Evolutionary conservation across 345 rosid species (phyloP), one percentile per base, ranked within the genome.

Genomic region (Conringia planisiliqua): DNA sequence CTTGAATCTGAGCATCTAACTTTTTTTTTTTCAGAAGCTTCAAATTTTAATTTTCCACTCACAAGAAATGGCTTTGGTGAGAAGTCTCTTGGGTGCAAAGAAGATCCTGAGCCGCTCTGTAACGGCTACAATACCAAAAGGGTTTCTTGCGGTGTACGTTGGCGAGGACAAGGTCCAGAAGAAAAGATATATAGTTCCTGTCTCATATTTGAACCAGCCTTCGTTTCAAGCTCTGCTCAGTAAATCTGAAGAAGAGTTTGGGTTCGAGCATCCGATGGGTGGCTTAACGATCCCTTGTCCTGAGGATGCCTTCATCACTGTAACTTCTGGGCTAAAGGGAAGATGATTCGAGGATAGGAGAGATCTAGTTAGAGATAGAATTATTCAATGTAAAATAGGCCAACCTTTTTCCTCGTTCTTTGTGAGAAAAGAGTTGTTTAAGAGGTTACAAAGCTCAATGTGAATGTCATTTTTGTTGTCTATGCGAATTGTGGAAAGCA

Each of bases 211-310:
- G 59, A 82, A 50, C 29, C 68, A 82, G 26, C 75, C 88, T 65
- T 74, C 75, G 0, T 87, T 89, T 48, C 88, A 78, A 50, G 81
- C 68, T 40, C 67, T 85, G 63, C 77, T 85, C 8, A 43, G 77
- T 14, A 79, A 62, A 66, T 77, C 83, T 0, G 89, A 83, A 36
- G 86, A 89, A 72, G 88, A 85, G 62, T 82, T 79, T 13, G 85
- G 87, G 0, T 79, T 77, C 2, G 66, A 83, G 52, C 87, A 84
- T 81, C 86, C 85, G 2, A 86, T 58, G 73, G 87, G 88, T 0
- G 86, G 85, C 27, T 65, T 87, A 26, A 87, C 78, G 6, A 78
- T 89, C 59, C 91, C 84, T 6, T 84, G 85, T 77, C 57, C 69
- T 10, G 83, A 83, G 75, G 83, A 85, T 10, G 52, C 63, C 0